Evolutionary conservation across 1,284 basidiomycete genomes (phyloP).

Genomic region (Phlebopus sp.): DNA sequence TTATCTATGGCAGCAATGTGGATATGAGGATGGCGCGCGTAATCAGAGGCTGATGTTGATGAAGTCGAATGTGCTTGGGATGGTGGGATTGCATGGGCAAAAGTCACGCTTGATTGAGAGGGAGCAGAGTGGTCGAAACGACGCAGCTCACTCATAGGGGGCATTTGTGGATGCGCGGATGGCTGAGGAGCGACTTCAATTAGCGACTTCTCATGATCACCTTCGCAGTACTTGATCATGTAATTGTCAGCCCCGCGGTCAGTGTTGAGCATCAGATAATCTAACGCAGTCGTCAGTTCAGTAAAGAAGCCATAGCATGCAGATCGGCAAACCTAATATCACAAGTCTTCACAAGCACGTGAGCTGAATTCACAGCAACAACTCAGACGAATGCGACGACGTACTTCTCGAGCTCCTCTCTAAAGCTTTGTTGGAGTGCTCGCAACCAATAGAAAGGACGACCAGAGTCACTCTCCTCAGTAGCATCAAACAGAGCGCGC

Average conservation of each 20-base stretch:
- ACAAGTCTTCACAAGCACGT: constrained; percentile 55
- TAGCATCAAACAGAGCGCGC: constrained; percentile 58
- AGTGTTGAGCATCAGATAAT: constrained; percentile 89
- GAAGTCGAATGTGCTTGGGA: constrained; percentile 27
- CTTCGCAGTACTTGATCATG: constrained; percentile 86
- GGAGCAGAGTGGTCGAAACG: constrained; percentile 42
- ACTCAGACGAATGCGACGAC: constrained; percentile 18
- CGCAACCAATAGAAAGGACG: constrained; percentile 80
- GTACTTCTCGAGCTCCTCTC: constrained; percentile 85
- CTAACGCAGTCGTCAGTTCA: constrained; percentile 35
- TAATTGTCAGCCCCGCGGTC: constrained; percentile 83
- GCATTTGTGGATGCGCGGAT: constrained; percentile 60
- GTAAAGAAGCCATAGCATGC: background rate
- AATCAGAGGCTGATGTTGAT: constrained; percentile 38
- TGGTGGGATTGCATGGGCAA: constrained; percentile 36
- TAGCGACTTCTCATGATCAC: constrained; percentile 66
- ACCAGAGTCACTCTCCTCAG: constrained; percentile 49
- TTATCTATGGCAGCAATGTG: constrained; percentile 93
- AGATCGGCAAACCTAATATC: constrained; percentile 57
- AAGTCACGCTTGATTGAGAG: constrained; percentile 37
- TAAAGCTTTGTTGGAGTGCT: constrained; percentile 73
- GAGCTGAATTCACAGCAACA: constrained; percentile 7
- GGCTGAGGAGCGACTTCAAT: constrained; percentile 77
- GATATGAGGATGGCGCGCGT: constrained; percentile 55
- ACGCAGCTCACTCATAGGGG: constrained; percentile 65